Evolutionary conservation across 257 asterid genomes (phyloP).

Genomic region (Sherardia arvensis): DNA sequence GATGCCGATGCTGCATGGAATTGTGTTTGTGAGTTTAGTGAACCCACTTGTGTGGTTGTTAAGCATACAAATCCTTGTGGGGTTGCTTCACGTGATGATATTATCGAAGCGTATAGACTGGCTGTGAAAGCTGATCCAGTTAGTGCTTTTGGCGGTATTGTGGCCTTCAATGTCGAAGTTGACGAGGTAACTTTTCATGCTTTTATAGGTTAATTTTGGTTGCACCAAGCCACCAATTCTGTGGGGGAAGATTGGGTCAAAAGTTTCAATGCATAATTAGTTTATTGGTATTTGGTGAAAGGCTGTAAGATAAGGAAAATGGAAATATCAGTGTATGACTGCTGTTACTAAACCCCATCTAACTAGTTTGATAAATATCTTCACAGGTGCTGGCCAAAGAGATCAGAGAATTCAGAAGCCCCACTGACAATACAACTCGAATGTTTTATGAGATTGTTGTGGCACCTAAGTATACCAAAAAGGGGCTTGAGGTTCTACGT

Average conservation of each 20-base stretch:
- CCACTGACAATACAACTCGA: constrained; percentile 81
- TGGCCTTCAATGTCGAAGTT: constrained; percentile 92
- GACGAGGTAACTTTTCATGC: constrained; percentile 59
- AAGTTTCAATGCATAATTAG: not conserved
- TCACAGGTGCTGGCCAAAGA: constrained; percentile 78
- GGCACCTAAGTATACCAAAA: constrained; percentile 74
- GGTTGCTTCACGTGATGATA: constrained; percentile 80
- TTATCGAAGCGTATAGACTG: constrained; percentile 80
- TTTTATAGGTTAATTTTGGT: not conserved
- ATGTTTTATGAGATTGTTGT: constrained; percentile 94
- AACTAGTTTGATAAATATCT: not conserved
- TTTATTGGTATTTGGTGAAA: not conserved
- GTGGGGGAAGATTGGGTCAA: not conserved
- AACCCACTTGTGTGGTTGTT: constrained; percentile 91
- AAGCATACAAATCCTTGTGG: constrained; percentile 99
- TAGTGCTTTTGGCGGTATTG: constrained; percentile 98
- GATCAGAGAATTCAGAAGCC: constrained; percentile 89
- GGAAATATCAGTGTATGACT: not conserved
- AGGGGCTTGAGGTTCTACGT: constrained; percentile 88
- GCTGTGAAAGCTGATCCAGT: constrained; percentile 98
- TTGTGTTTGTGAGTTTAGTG: constrained; percentile 81
- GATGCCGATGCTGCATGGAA: constrained; percentile 99
- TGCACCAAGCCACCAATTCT: not conserved
- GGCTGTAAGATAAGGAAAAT: not conserved
- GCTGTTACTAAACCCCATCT: not conserved